Evolutionary conservation across 1,139 yeast genomes (phyloP).

Genomic region (Saccharomyces hybrid): DNA sequence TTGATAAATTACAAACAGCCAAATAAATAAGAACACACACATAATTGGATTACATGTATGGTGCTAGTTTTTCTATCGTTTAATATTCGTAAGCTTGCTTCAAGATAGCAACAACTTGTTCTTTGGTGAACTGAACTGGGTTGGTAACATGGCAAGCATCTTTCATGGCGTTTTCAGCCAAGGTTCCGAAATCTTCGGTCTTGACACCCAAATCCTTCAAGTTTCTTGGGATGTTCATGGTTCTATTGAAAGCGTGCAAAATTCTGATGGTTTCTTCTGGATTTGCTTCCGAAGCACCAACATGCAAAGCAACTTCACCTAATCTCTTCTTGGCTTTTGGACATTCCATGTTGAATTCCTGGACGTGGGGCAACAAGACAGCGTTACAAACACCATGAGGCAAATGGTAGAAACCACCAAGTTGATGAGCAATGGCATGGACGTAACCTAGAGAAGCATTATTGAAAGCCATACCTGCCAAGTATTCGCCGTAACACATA

Average conservation of each 20-base stretch:
- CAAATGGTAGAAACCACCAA: constrained; percentile 20
- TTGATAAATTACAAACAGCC: not conserved
- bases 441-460: constrained; percentile 20
- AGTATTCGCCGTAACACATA: constrained; percentile 20
- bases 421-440: constrained; percentile 20
- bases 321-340: constrained; percentile 11
- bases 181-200: constrained; percentile 14
- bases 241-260: constrained; percentile 11
- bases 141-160: constrained; percentile 19
- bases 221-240: constrained; percentile 15
- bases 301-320: constrained; percentile 14
- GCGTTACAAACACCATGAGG: constrained; percentile 22
- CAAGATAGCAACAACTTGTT: constrained; percentile 16
- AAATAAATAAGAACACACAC: not conserved
- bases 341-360: constrained; percentile 12
- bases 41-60: not conserved
- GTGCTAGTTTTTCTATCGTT: not conserved
- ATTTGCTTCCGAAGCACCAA: constrained; percentile 10
- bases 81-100: constrained; percentile 15
- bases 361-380: constrained; percentile 19
- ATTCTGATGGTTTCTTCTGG: constrained; percentile 13
- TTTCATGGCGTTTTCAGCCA: constrained; percentile 19
- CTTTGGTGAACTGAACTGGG: constrained; percentile 19
- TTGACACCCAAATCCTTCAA: constrained; percentile 17
- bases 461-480: constrained; percentile 23